Evolutionary conservation across 1,139 yeast species (phyloP).

Genomic region (Hyphopichia pseudoburtonii): DNA sequence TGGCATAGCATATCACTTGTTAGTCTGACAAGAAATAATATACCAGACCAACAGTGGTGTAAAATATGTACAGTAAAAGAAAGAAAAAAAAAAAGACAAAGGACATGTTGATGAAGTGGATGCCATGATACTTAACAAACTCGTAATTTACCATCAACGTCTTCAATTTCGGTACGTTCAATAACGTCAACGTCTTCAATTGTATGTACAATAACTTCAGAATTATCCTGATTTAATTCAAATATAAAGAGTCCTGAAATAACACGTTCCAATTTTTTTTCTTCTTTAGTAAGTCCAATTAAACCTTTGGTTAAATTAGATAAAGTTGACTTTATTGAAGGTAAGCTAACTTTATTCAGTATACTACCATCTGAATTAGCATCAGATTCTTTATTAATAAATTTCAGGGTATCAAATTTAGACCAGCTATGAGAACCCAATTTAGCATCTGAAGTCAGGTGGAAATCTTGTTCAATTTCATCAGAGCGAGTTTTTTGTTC

Average conservation of each 20-base stretch:
- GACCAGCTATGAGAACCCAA: slow-evolving; percentile 43
- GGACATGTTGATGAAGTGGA: no score
- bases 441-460: slow-evolving; percentile 39
- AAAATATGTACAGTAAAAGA: slow-evolving; percentile 4
- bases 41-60: background rate
- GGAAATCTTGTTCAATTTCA: slow-evolving; percentile 13
- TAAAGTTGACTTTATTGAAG: slow-evolving; percentile 23
- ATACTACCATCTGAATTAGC: background rate
- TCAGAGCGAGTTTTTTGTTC: slow-evolving; percentile 1
- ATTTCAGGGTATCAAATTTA: slow-evolving; percentile 28
- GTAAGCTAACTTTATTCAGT: slow-evolving; percentile 9
- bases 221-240: slow-evolving; percentile 62
- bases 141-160: slow-evolving; percentile 27
- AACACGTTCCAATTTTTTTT: slow-evolving; percentile 43
- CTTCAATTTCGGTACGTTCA: slow-evolving; percentile 40
- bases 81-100: background rate
- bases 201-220: slow-evolving; percentile 65
- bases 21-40: background rate
- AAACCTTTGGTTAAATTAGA: slow-evolving; percentile 30
- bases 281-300: slow-evolving; percentile 34
- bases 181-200: slow-evolving; percentile 73
- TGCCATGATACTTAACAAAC: no score
- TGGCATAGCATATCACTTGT: no score
- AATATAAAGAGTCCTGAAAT: slow-evolving; percentile 74
- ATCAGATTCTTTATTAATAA: slow-evolving; percentile 9